These are phyloP conservation scores for Coemansia sp. DNA, from an alignment of 192 early-diverging fungal species.

Conservation along the genomic window DNA sequence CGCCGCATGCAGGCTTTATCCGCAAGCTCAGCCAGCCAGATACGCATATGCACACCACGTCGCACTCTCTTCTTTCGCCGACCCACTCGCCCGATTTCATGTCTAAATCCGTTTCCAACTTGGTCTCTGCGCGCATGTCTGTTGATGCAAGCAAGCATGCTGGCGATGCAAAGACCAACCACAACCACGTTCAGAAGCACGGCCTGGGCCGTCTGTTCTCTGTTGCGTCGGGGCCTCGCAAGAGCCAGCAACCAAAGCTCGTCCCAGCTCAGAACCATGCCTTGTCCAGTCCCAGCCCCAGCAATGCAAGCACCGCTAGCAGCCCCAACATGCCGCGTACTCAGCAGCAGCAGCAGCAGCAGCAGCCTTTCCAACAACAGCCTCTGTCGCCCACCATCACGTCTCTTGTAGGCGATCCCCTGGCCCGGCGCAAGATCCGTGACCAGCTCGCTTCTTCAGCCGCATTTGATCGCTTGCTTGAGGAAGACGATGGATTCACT, in stretches of 20 bases:
- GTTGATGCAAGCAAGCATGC: constrained; percentile 18
- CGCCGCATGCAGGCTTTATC: constrained; percentile 5
- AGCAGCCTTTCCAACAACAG: no score
- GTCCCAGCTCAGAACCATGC: neutral
- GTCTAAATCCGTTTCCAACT: constrained; percentile 37
- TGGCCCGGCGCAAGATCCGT: constrained; percentile 42
- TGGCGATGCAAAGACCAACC: constrained; percentile 1
- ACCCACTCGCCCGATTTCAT: constrained; percentile 25
- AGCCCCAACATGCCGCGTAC: neutral
- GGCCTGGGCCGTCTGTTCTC: constrained; percentile 41
- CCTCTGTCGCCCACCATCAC: constrained; percentile 33
- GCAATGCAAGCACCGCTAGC: constrained; percentile 5
- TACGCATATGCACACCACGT: constrained; percentile 15
- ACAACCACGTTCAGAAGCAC: constrained; percentile 11
- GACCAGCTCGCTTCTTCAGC: constrained; percentile 45
- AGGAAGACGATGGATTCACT: constrained; percentile 47
- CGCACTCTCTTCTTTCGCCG: constrained; percentile 17
- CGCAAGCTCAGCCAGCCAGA: constrained; percentile 51
- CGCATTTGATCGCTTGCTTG: constrained; percentile 44
- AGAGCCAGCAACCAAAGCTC: constrained; percentile 15
- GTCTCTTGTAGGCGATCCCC: constrained; percentile 39
- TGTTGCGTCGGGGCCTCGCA: constrained; percentile 21
- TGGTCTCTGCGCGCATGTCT: constrained; percentile 25
- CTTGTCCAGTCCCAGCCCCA: neutral
- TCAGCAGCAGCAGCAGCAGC: neutral